Evolutionary conservation across 1,284 basidiomycete species (phyloP), one percentile per base, ranked within the genome.

Genomic region (Cystobasidium pallidum): DNA sequence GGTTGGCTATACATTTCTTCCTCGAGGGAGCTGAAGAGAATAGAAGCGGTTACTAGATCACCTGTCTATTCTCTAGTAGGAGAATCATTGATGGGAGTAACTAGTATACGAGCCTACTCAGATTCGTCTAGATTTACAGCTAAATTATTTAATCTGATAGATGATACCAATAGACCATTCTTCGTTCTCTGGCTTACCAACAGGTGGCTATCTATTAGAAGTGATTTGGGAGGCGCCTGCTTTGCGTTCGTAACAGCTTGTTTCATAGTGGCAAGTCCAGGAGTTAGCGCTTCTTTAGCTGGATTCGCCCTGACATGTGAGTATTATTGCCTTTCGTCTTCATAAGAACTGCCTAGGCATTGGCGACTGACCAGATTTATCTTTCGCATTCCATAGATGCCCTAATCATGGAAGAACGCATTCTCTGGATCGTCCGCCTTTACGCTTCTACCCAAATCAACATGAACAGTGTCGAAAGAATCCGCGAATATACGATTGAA

Each of bases 21-120:
- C 36, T 76, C 75, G 34, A 66, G 77, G 17, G 59, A 62, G 32
- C 24, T 62, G 8, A 41, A 51, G 8, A 36, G 36, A 8, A 75
- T 80, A 51, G 79, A 78, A 15, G 79, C 80, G 2, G 78, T 80
- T 19, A 78, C 79, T 0, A 77, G 77, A 8, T 80, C 78, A 26
- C 81, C 81, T 2, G 80, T 82, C 71, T 80, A 80, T 71, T 75
- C 75, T 13, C 66, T 79, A n/a, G 80, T 82, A 61, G 78, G 78
- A 34, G 81, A 82, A 55, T 74, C 78, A 2, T 76, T 82, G 41
- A 74, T 76, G 41, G 84, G 85, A 24, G 83, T 84, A 73, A 80
- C 81, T 0, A 83, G 83, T 0, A 83, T 86, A 45, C 80, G 85
- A 32, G 83, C 84, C 0, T 86, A 83, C 68, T 84, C 83, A 59